phyloP scores from a whole-genome alignment of 352 stramenopile species.

The Thalassiosira exigua region DNA sequence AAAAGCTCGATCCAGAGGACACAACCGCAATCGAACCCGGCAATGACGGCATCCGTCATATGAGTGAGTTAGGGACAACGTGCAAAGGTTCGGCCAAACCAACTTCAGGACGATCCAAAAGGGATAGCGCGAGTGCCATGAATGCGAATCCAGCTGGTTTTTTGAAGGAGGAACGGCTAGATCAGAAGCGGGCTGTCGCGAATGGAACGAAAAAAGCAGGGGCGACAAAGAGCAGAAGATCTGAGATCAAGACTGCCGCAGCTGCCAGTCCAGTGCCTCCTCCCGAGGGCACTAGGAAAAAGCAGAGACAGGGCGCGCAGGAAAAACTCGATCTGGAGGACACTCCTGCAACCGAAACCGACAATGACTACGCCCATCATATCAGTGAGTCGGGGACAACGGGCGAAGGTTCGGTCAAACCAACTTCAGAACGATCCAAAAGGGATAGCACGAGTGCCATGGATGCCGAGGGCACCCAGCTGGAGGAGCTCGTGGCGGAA shows the following conservation, averaged over 20 bases:
- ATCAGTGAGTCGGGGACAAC: background rate
- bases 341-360: background rate
- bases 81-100: background rate
- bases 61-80: background rate
- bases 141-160: too few species aligned
- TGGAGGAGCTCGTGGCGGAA: too few species aligned
- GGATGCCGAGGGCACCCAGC: too few species aligned
- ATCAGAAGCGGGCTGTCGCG: background rate
- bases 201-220: background rate
- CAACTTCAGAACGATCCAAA: too few species aligned
- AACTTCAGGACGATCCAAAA: background rate
- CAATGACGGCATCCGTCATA: background rate
- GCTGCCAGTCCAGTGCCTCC: too few species aligned
- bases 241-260: too few species aligned
- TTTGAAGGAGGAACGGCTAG: background rate
- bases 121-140: too few species aligned
- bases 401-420: too few species aligned
- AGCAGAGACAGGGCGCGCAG: background rate
- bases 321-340: background rate
- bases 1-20: background rate
- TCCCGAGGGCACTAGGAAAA: background rate
- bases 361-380: background rate
- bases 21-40: background rate
- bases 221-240: background rate
- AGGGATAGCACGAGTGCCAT: too few species aligned